Base-by-base conservation (phyloP, 352 stramenopile genomes). In the Lagenidium sp. region DNA sequence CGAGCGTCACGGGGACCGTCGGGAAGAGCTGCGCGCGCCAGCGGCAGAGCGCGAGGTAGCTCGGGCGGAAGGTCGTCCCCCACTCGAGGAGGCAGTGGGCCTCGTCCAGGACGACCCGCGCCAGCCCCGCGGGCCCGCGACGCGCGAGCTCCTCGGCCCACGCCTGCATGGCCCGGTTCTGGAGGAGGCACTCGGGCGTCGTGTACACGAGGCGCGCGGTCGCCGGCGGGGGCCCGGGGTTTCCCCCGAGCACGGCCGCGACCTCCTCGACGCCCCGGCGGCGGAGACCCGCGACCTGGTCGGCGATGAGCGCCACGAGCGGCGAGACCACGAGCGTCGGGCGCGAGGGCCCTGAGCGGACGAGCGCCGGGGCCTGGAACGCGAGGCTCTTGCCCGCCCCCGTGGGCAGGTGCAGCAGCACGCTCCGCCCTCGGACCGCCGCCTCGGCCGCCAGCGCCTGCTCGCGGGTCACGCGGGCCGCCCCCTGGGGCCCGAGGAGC, bases 81-180 rank as follows among this genome's bases (percentile, higher is more conserved):
- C 79, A 92, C 53, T 92, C 76, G 21, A 88, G 43, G 0, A 92
- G 57, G 43, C 79, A 89, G 37, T 92, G 79, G 5, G 76, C 76
- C 53, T 92, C 79, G 41, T 92, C 79, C 38, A 89, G 34, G 22
- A 92, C 79, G 36, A 92, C 49, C 11, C 76, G 69, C 12, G 34
- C 64, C 18, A 92, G 43, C 16, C 42, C 53, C 1, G 39, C 15
- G n/a, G n/a, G n/a, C n/a, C n/a, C n/a, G 12, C 60, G 44, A 2
- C 52, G 46, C 6, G 28, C 44, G 10, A 70, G 53, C 21, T 40
- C 20, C 6, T 25, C 37, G 22, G 85, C 36, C 72, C 65, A 89
- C 13, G 34, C 28, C 15, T 30, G 55, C 67, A 84, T 86, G 50
- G 75, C 59, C 1, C 25, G 35, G 41, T 92, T 92, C 40, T 78